phyloP scores from a whole-genome alignment of 768 basidiomycete genomes.

The Collybia nuda region DNA sequence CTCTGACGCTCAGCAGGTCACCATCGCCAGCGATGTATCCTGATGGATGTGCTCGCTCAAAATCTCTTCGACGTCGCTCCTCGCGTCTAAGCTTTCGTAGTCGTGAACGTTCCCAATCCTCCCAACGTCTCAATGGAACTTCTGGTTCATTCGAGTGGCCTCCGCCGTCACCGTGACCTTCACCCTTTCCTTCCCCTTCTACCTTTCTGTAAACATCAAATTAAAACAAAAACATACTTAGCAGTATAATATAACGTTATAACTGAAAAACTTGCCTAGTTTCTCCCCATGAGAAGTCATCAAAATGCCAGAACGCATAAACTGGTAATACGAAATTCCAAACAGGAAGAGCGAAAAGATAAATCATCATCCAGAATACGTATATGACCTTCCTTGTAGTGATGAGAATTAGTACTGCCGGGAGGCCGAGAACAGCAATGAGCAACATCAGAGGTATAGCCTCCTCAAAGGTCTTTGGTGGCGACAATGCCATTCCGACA shows the following conservation, averaged over 20 bases:
- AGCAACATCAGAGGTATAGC: slow-evolving; percentile 93
- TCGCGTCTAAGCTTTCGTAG: slow-evolving; percentile 89
- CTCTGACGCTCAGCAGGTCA: slow-evolving; percentile 57
- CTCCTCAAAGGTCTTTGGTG: slow-evolving; percentile 84
- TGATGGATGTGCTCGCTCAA: slow-evolving; percentile 74
- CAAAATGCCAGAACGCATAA: slow-evolving; percentile 99
- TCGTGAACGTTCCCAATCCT: slow-evolving; percentile 97
- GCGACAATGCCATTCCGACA: slow-evolving; percentile 73
- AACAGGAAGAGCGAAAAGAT: slow-evolving; percentile 87
- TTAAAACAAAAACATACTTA: no score
- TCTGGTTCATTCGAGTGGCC: slow-evolving; percentile 50
- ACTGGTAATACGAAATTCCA: slow-evolving; percentile 96
- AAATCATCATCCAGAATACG: slow-evolving; percentile 97
- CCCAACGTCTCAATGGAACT: slow-evolving; percentile 97
- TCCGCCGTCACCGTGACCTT: slow-evolving; percentile 73
- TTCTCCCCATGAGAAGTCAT: slow-evolving; percentile 99
- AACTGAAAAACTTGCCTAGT: slow-evolving; percentile 65
- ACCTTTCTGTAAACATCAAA: slow-evolving; percentile 67
- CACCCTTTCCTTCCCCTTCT: slow-evolving; percentile 82
- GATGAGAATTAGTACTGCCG: slow-evolving; percentile 88
- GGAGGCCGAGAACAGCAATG: slow-evolving; percentile 88
- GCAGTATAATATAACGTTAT: background rate
- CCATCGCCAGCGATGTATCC: slow-evolving; percentile 65
- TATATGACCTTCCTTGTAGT: slow-evolving; percentile 95
- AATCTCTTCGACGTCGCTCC: slow-evolving; percentile 75